These are phyloP conservation scores for Termitomyces sp. DNA, from an alignment of 768 basidiomycete genomes.

Conservation along the genomic window DNA sequence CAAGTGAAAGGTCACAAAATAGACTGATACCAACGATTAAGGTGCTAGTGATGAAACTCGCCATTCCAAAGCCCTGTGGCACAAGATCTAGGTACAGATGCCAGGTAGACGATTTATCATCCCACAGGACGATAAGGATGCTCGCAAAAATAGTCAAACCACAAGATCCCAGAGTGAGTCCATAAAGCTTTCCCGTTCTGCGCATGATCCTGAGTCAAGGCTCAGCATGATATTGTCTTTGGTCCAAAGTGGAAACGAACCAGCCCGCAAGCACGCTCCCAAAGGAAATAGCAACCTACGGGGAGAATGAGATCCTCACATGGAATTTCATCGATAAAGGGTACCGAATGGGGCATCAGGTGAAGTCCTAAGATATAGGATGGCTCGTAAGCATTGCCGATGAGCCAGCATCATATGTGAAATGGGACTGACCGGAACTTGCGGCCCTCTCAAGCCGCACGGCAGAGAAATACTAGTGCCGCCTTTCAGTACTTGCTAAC, in stretches of 20 bases:
- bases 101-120: constrained; percentile 48
- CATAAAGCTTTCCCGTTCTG: constrained; percentile 81
- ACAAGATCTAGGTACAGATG: constrained; percentile 77
- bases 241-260: constrained; percentile 32
- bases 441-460: constrained; percentile 67
- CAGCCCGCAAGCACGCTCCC: constrained; percentile 90
- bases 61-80: constrained; percentile 82
- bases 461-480: constrained; percentile 73
- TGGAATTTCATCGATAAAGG: constrained; percentile 18
- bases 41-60: constrained; percentile 80
- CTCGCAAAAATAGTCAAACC: constrained; percentile 55
- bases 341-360: constrained; percentile 85
- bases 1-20: constrained; percentile 7
- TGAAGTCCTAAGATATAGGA: constrained; percentile 56
- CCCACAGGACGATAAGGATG: constrained; percentile 62
- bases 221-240: constrained; percentile 7
- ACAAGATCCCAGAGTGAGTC: constrained; percentile 64
- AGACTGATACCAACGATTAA: constrained; percentile 56
- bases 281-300: constrained; percentile 69
- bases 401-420: constrained; percentile 5
- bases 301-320: constrained; percentile 14
- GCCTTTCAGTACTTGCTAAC: constrained; percentile 3
- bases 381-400: constrained; percentile 8
- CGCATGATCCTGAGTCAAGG: constrained; percentile 65
- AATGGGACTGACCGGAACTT: constrained; percentile 52